phyloP scores from a whole-genome alignment of 768 basidiomycete species.

The Boletus rubescentipes region DNA sequence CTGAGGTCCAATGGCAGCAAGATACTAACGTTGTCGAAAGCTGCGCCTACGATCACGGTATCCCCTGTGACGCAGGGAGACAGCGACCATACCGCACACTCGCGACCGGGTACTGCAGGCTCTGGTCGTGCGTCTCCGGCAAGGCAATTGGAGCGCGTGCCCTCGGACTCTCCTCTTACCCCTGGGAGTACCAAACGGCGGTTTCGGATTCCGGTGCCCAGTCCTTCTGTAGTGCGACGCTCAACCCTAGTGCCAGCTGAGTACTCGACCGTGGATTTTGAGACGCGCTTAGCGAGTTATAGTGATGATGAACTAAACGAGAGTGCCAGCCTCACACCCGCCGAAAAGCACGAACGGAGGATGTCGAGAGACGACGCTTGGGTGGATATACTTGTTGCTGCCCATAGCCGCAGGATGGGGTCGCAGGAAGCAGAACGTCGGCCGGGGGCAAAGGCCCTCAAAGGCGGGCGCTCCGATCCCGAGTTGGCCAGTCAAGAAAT shows the following conservation, averaged over 20 bases:
- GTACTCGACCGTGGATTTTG: conserved; percentile 80
- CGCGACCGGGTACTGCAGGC: conserved; percentile 24
- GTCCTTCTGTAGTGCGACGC: conserved; percentile 50
- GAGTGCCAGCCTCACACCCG: conserved; percentile 43
- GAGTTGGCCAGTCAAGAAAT: conserved; percentile 74
- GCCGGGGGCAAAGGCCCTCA: conserved; percentile 29
- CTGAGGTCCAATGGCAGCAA: conserved; percentile 55
- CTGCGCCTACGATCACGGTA: conserved; percentile 22
- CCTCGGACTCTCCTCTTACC: conserved; percentile 30
- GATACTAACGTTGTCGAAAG: conserved; percentile 34
- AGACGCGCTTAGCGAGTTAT: conserved; percentile 72
- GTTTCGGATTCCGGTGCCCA: conserved; percentile 62
- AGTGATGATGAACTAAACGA: conserved; percentile 46
- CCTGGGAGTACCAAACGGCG: conserved; percentile 39
- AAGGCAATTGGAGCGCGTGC: conserved; percentile 25
- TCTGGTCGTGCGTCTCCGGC: conserved; percentile 17
- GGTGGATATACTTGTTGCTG: conserved; percentile 83
- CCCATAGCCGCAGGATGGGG: conserved; percentile 47
- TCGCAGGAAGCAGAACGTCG: conserved; percentile 52
- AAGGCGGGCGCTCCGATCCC: conserved; percentile 53
- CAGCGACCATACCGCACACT: conserved; percentile 28
- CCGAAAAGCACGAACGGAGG: conserved; percentile 42
- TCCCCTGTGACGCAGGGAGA: conserved; percentile 29
- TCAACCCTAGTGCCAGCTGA: conserved; percentile 63
- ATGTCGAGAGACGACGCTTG: conserved; percentile 70